phyloP scores from a whole-genome alignment of 768 basidiomycete species.

The Rhizopogon sp. region DNA sequence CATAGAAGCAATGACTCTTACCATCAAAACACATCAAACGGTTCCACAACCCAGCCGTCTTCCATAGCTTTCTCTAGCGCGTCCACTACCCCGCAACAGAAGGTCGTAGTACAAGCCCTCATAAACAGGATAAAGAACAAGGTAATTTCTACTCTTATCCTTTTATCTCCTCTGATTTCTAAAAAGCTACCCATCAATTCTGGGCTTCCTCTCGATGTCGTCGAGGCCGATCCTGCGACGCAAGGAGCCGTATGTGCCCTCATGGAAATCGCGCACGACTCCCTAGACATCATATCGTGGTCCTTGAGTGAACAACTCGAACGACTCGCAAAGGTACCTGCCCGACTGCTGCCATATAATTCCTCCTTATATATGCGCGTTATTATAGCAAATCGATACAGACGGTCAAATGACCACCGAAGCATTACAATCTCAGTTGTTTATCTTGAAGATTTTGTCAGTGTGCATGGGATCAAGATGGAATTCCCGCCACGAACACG shows the following conservation, averaged over 20 bases:
- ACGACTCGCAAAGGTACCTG: conserved; percentile 64
- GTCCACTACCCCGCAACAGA: conserved; percentile 65
- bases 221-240: conserved; percentile 74
- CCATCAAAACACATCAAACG: conserved; percentile 30
- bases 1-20: conserved; percentile 65
- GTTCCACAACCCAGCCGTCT: conserved; percentile 24
- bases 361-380: conserved; percentile 12
- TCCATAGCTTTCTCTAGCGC: conserved; percentile 33
- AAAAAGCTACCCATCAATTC: conserved; percentile 80
- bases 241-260: conserved; percentile 75
- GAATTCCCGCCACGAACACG: conserved; percentile 40
- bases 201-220: conserved; percentile 61
- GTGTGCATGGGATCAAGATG: conserved; percentile 77
- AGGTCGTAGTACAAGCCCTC: conserved; percentile 65
- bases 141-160: conserved; percentile 36
- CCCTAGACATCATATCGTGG: conserved; percentile 76
- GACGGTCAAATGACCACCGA: conserved; percentile 56
- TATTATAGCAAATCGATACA: conserved; percentile 46
- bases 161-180: not conserved
- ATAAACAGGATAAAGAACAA: conserved; percentile 77
- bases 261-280: conserved; percentile 72
- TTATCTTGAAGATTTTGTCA: conserved; percentile 76
- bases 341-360: not conserved
- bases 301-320: conserved; percentile 76
- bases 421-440: conserved; percentile 81